Conservation (phyloP, 352 stramenopile genomes). For the Phytophthora pini region DNA sequence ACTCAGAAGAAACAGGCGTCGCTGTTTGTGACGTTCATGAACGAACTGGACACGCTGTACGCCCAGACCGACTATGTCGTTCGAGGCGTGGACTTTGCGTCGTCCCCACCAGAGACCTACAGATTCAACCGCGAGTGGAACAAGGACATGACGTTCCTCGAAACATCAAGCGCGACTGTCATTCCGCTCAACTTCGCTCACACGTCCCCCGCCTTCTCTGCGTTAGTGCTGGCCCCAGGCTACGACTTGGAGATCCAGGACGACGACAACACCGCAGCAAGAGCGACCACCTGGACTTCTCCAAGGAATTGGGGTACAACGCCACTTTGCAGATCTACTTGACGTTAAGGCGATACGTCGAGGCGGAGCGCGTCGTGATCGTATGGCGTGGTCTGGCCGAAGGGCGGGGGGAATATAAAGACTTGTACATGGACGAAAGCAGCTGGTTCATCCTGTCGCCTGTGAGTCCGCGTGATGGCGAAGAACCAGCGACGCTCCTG, state of each 20-base stretch:
- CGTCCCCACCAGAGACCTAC: background rate
- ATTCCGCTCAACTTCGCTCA: slow-evolving; percentile 8
- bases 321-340: slow-evolving; percentile 2
- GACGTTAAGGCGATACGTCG: slow-evolving; percentile 45
- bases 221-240: background rate
- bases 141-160: background rate
- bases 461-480: background rate
- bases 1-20: background rate
- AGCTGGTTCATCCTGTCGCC: slow-evolving; percentile 37
- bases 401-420: slow-evolving; percentile 29
- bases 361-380: slow-evolving; percentile 46
- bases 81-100: background rate
- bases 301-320: background rate
- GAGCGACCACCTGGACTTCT: background rate
- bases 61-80: slow-evolving; percentile 15
- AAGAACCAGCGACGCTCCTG: slow-evolving; percentile 1
- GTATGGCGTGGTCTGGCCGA: slow-evolving; percentile 49
- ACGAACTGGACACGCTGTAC: slow-evolving; percentile 23
- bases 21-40: slow-evolving; percentile 16
- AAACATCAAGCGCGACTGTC: slow-evolving; percentile 8
- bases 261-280: slow-evolving; percentile 1
- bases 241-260: background rate
- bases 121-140: slow-evolving; percentile 1
- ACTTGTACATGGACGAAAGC: slow-evolving; percentile 50
- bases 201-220: background rate